Evolutionary conservation across 805 yeast genomes (phyloP).

Genomic region (Candida ipomoeae): DNA sequence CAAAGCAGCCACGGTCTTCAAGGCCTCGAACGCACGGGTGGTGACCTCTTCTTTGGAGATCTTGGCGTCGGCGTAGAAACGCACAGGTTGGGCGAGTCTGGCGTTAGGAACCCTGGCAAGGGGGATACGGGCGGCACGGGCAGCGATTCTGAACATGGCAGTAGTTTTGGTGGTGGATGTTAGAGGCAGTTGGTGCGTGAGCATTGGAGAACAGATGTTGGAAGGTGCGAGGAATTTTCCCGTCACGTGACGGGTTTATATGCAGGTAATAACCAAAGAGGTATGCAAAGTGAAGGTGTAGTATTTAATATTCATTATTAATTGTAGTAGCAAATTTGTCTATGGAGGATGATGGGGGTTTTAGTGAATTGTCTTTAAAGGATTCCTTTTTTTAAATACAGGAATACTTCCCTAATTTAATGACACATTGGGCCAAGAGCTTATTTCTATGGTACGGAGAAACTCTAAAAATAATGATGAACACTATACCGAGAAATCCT

Average conservation of each 20-base stretch:
- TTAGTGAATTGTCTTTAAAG: too few relatives aligned
- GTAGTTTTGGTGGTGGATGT: neutral
- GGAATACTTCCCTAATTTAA: too few relatives aligned
- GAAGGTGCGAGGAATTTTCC: neutral
- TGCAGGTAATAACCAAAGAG: neutral
- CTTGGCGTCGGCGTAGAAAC: constrained; percentile 60
- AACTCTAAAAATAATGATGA: too few relatives aligned
- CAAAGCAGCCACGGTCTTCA: constrained; percentile 49
- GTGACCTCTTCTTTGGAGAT: constrained; percentile 76
- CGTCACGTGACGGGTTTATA: neutral
- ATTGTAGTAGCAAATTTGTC: too few relatives aligned
- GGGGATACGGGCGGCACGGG: constrained; percentile 41
- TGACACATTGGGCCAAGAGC: too few relatives aligned
- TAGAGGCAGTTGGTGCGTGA: neutral
- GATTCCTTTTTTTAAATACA: too few relatives aligned
- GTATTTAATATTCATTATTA: too few relatives aligned
- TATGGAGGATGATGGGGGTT: too few relatives aligned
- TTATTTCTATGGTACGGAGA: too few relatives aligned
- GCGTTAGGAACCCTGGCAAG: constrained; percentile 28
- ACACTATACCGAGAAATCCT: too few relatives aligned
- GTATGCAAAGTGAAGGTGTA: too few relatives aligned
- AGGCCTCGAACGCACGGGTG: constrained; percentile 76
- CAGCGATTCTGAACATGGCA: constrained; percentile 52
- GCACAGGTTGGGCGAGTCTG: constrained; percentile 25
- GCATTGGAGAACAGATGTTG: neutral